Percentiles rank a stretch among this genome's conserved stretches.
These are phyloP conservation scores for Bacterosira constricta DNA, from an alignment of 108 stramenopile species.

Conservation along the genomic window DNA sequence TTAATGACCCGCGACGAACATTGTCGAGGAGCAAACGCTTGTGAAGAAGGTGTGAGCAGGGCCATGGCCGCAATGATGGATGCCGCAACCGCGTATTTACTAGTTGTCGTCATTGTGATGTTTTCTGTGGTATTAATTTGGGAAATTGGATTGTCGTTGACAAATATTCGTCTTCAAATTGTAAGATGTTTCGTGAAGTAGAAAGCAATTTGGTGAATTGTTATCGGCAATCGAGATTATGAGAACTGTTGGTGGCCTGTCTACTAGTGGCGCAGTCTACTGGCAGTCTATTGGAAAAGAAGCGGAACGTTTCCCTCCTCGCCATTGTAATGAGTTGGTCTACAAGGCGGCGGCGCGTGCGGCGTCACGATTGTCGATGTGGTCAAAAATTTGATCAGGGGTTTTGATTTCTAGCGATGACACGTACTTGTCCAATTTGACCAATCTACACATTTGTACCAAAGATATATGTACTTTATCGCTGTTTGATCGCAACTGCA, in stretches of 20 bases:
- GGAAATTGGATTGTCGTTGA: too few species aligned
- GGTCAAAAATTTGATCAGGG: background rate
- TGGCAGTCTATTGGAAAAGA: too few species aligned
- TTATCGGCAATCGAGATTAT: too few species aligned
- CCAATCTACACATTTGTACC: background rate
- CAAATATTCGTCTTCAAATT: too few species aligned
- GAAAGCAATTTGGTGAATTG: too few species aligned
- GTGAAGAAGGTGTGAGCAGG: background rate
- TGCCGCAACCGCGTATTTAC: conserved; percentile 26
- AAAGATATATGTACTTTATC: background rate
- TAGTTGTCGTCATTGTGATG: background rate
- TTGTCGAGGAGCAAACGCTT: conserved; percentile 36
- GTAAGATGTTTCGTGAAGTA: too few species aligned
- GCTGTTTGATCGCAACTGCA: background rate
- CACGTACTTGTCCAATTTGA: background rate
- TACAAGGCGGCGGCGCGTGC: background rate
- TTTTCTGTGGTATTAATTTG: too few species aligned
- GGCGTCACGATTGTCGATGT: background rate
- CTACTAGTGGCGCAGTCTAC: too few species aligned
- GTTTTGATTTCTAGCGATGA: background rate
- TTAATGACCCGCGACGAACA: background rate
- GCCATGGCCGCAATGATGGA: conserved; percentile 6
- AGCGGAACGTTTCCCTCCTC: too few species aligned
- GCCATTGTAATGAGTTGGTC: too few species aligned
- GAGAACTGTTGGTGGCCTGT: background rate